Evolutionary conservation across 1,284 basidiomycete genomes (phyloP).

Genomic region (Trametes hirsuta): DNA sequence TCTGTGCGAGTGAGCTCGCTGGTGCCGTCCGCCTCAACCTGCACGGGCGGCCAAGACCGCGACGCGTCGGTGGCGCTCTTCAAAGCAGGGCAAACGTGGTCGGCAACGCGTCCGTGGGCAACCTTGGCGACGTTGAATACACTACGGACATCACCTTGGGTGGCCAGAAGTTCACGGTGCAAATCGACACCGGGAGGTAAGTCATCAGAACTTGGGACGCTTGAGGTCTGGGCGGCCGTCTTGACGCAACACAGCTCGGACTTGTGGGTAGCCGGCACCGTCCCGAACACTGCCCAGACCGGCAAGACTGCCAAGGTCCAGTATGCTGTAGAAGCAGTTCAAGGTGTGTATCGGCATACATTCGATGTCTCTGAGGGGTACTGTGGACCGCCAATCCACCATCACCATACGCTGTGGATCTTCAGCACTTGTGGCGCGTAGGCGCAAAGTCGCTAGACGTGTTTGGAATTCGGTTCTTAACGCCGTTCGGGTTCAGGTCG

Average conservation of each 20-base stretch:
- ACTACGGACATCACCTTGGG: conserved; percentile 53
- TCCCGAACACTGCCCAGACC: conserved; percentile 44
- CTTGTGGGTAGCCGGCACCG: conserved; percentile 56
- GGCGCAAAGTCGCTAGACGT: too few relatives aligned
- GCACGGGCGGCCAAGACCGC: conserved; percentile 16
- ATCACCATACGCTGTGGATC: too few relatives aligned
- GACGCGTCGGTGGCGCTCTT: conserved; percentile 2
- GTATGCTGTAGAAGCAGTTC: conserved; percentile 51
- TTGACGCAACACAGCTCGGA: conserved; percentile 45
- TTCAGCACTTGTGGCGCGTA: too few relatives aligned
- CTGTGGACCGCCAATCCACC: too few relatives aligned
- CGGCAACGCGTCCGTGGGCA: conserved; percentile 21
- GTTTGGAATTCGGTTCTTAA: too few relatives aligned
- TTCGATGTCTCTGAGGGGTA: conserved; percentile 1
- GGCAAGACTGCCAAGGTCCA: conserved; percentile 43
- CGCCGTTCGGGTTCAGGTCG: too few relatives aligned
- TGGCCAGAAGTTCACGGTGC: conserved; percentile 45
- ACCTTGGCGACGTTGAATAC: conserved; percentile 47
- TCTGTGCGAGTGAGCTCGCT: conserved; percentile 25
- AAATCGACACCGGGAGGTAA: conserved; percentile 72
- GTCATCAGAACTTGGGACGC: neutral
- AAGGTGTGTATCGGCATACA: conserved; percentile 37
- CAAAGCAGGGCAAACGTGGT: conserved; percentile 16
- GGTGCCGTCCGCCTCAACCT: conserved; percentile 28
- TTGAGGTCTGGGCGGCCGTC: conserved; percentile 12